Conservation (phyloP, 192 early-diverging fungal species). For the Allomyces javanicus region DNA sequence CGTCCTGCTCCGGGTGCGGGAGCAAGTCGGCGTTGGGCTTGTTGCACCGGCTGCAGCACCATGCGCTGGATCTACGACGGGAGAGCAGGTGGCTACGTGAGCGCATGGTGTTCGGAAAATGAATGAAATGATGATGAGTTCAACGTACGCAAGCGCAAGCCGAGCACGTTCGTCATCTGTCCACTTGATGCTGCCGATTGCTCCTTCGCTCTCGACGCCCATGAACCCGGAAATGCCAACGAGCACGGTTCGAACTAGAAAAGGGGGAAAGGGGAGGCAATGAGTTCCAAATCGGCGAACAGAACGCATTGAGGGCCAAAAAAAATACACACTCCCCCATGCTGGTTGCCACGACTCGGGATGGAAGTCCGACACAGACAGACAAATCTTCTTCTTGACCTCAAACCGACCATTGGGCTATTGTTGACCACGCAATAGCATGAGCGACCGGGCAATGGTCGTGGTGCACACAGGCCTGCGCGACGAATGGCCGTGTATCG, state of each 20-base stretch:
- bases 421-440: background rate
- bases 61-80: too few relatives aligned
- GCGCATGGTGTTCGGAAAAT: too few relatives aligned
- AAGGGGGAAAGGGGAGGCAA: background rate
- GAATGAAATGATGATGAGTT: too few relatives aligned
- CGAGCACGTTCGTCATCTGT: constrained; percentile 35
- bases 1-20: too few relatives aligned
- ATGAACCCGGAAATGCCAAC: constrained; percentile 76
- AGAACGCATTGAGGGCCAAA: background rate
- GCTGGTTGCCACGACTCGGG: constrained; percentile 92
- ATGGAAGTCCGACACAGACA: constrained; percentile 83
- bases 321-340: constrained; percentile 56
- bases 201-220: constrained; percentile 62
- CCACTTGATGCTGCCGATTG: constrained; percentile 58
- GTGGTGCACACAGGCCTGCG: background rate
- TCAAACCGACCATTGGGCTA: constrained; percentile 74
- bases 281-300: background rate
- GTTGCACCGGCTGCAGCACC: too few relatives aligned
- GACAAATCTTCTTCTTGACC: constrained; percentile 80
- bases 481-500: background rate
- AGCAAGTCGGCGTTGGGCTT: too few relatives aligned
- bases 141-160: background rate
- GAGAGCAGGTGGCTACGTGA: too few relatives aligned
- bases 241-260: constrained; percentile 59
- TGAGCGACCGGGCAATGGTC: background rate